phyloP scores from a whole-genome alignment of 805 yeast species.

The Hanseniaspora nectarophila region DNA sequence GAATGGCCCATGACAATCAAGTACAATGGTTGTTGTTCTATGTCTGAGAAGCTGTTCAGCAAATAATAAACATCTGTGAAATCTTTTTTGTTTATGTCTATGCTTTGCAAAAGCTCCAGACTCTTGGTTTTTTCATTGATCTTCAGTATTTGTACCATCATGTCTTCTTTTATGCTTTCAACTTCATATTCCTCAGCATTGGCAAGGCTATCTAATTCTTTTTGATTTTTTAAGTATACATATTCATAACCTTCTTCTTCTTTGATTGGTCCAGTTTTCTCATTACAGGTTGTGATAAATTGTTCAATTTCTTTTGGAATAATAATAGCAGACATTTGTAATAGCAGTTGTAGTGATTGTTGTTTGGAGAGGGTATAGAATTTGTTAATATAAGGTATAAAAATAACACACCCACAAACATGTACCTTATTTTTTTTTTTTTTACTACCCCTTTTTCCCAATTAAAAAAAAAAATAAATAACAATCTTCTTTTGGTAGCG shows the following conservation, averaged over 20 bases:
- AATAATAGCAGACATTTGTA: slow-evolving; percentile 12
- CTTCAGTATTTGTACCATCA: slow-evolving; percentile 21
- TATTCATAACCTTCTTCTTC: slow-evolving; percentile 12
- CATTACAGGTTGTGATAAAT: background rate
- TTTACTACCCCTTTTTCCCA: no score
- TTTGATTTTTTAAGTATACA: background rate
- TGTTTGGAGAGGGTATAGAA: no score
- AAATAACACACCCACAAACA: no score
- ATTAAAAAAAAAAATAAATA: no score
- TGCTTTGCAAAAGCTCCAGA: slow-evolving; percentile 25
- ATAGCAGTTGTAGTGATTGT: no score
- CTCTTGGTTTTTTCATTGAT: slow-evolving; percentile 26
- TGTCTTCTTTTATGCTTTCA: slow-evolving; percentile 1
- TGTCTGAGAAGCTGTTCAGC: slow-evolving; percentile 25
- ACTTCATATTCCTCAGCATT: slow-evolving; percentile 6
- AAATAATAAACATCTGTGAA: slow-evolving; percentile 25
- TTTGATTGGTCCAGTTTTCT: background rate
- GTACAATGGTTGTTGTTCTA: slow-evolving; percentile 35
- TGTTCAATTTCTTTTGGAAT: slow-evolving; percentile 7
- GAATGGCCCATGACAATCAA: slow-evolving; percentile 29
- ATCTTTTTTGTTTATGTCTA: slow-evolving; percentile 28
- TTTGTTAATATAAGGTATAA: no score
- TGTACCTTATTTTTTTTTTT: no score
- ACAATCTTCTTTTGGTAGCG: no score
- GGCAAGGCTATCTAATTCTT: slow-evolving; percentile 4